Evolutionary conservation across 2,329 filamentous ascomycete species (phyloP).

Genomic region (Sphaerulina vaccinii): DNA sequence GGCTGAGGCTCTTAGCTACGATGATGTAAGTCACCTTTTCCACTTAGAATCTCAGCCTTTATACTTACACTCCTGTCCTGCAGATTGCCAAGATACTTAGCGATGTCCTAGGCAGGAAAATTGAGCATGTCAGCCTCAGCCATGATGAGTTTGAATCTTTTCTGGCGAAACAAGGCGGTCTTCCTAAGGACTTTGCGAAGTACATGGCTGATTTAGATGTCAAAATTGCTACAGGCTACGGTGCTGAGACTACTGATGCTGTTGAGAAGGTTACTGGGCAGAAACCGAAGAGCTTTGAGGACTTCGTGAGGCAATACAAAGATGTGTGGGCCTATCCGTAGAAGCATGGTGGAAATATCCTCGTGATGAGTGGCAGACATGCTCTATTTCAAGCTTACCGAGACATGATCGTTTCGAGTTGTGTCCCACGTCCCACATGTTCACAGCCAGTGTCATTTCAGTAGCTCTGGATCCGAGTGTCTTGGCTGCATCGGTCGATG

Average conservation of each 20-base stretch:
- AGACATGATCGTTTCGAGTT: no score
- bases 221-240: conserved; percentile 10
- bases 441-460: no score
- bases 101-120: conserved; percentile 10
- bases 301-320: conserved; percentile 17
- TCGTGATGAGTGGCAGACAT: no score
- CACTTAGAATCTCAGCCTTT: background rate
- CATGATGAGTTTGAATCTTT: conserved; percentile 7
- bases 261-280: conserved; percentile 16
- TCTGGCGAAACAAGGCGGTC: conserved; percentile 1
- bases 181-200: conserved; percentile 5
- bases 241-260: conserved; percentile 11
- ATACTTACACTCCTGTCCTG: background rate
- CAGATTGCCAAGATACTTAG: conserved; percentile 19
- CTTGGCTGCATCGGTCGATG: no score
- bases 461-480: no score
- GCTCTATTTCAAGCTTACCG: no score
- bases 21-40: conserved; percentile 25
- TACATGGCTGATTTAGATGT: conserved; percentile 22
- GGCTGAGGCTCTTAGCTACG: conserved; percentile 36
- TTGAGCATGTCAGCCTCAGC: conserved; percentile 16
- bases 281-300: conserved; percentile 12
- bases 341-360: no score
- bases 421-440: no score
- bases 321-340: no score